phyloP scores from a whole-genome alignment of 441 rosid genomes.

The Gossypium aridum region DNA sequence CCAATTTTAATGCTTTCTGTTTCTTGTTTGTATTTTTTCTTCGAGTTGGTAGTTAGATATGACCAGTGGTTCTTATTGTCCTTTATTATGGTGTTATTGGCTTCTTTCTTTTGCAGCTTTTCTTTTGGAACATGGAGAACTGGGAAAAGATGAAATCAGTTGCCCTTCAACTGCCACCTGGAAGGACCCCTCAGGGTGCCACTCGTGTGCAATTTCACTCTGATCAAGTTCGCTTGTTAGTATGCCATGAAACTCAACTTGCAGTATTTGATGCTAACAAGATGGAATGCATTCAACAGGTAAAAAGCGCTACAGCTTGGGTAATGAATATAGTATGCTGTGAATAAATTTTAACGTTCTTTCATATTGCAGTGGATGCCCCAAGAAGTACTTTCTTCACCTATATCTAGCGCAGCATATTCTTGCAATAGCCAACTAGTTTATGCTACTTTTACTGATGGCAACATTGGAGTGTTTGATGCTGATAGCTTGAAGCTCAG shows the following conservation, averaged over 20 bases:
- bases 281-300: conserved; percentile 37
- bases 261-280: conserved; percentile 34
- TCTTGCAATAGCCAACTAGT: conserved; percentile 64
- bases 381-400: conserved; percentile 44
- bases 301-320: conserved; percentile 8
- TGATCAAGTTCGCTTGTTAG: conserved; percentile 34
- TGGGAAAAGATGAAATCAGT: conserved; percentile 39
- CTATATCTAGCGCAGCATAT: conserved; percentile 55
- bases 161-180: conserved; percentile 30
- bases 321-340: background rate
- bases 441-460: conserved; percentile 51
- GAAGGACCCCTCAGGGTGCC: conserved; percentile 34
- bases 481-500: conserved; percentile 48
- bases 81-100: background rate
- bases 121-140: conserved; percentile 35
- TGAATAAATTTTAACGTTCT: conserved; percentile 5
- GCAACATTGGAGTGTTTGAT: conserved; percentile 58
- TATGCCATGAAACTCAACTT: conserved; percentile 39
- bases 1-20: background rate
- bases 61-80: background rate
- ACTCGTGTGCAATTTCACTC: conserved; percentile 37
- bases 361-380: conserved; percentile 57
- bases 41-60: background rate
- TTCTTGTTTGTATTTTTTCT: background rate
- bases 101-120: conserved; percentile 22